These are phyloP conservation scores for Stephanodiscus minutulus DNA, from an alignment of 108 stramenopile genomes.

Conservation along the genomic window DNA sequence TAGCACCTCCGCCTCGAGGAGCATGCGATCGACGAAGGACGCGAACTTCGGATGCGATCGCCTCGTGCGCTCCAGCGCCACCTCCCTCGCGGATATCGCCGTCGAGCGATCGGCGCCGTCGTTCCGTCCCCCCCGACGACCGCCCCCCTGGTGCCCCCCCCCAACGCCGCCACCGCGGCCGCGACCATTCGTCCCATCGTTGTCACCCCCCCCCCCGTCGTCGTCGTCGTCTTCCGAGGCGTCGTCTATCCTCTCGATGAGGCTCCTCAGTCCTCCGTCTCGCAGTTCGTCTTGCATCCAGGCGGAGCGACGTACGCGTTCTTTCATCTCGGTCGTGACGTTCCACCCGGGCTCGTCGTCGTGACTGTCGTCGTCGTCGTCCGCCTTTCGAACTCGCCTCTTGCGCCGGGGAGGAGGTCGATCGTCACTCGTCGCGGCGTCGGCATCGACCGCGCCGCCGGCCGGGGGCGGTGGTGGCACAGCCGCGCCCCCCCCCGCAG, in stretches of 20 bases:
- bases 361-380: conserved; percentile 50
- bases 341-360: conserved; percentile 76
- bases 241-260: conserved; percentile 59
- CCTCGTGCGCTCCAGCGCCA: conserved; percentile 40
- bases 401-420: neutral
- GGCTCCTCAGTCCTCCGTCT: conserved; percentile 65
- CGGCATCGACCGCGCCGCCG: conserved; percentile 2
- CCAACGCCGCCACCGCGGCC: neutral
- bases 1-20: conserved; percentile 68
- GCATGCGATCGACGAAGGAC: conserved; percentile 67
- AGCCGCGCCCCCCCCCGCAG: neutral
- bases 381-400: conserved; percentile 2
- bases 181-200: neutral
- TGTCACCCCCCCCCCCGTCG: conserved; percentile 7
- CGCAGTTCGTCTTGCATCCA: conserved; percentile 74
- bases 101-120: no score
- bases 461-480: no score
- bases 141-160: no score
- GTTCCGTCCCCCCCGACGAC: no score
- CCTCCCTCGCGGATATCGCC: conserved; percentile 35
- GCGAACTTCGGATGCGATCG: conserved; percentile 60
- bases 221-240: conserved; percentile 26
- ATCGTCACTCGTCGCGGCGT: neutral
- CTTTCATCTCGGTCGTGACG: conserved; percentile 74
- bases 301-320: conserved; percentile 46